These are phyloP conservation scores for Botrytis paeoniae DNA, from an alignment of 2,329 filamentous ascomycete species.

Conservation along the genomic window DNA sequence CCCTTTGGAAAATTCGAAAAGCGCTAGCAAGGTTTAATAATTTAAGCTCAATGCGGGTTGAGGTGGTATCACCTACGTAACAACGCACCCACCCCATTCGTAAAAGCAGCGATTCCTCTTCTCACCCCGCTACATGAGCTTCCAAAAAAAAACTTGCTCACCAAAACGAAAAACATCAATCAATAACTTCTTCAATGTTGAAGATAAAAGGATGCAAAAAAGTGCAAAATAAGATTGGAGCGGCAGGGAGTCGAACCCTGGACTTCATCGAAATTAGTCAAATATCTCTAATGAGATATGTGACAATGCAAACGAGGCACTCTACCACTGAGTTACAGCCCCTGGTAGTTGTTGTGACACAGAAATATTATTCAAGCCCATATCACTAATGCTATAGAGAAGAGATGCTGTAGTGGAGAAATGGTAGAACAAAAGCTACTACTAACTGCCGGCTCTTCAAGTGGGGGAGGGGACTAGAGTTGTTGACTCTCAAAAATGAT, in stretches of 20 bases:
- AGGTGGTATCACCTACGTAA: no score
- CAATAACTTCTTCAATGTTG: neutral
- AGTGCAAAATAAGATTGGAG: neutral
- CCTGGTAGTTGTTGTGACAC: fast-evolving
- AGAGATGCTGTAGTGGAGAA: fast-evolving
- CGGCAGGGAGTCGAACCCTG: slow-evolving; percentile 12
- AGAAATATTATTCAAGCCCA: fast-evolving
- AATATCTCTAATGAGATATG: fast-evolving
- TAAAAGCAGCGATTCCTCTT: neutral
- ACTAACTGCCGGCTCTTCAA: neutral
- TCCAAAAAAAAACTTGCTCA: neutral
- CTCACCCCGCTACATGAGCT: neutral
- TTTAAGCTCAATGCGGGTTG: no score
- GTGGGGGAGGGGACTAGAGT: neutral
- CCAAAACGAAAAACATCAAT: neutral
- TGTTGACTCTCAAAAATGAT: neutral
- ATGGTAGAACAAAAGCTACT: neutral
- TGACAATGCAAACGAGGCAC: slow-evolving; percentile 11
- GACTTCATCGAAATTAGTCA: slow-evolving; percentile 1
- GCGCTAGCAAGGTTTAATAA: no score
- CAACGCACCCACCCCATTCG: no score
- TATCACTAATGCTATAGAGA: fast-evolving
- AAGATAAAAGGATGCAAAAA: fast-evolving
- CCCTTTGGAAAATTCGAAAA: no score
- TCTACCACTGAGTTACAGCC: slow-evolving; percentile 18